Evolutionary conservation across 148 eudicot genomes (phyloP), one percentile per base, ranked within the genome.

Genomic region (Cornus kousa): DNA sequence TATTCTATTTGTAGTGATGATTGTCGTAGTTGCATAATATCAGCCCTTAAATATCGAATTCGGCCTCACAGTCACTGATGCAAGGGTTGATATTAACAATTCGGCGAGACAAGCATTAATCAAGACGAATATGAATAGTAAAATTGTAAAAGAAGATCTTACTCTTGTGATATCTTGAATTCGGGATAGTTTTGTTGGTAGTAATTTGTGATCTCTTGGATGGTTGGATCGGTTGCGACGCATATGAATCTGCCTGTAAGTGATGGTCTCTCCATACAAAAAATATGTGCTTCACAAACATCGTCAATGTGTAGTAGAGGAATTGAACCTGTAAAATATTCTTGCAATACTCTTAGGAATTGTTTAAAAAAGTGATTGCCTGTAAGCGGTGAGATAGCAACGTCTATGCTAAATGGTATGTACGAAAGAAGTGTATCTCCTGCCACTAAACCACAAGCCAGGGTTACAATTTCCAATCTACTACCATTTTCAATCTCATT

Each of bases 261-360:
- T 0, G 84, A 80, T 43, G 75, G 75, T 60, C 74, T 82, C 72
- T 88, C 91, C 37, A 89, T 83, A 76, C 86, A 86, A 67, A 89
- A 90, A 0, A 90, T 77, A 75, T 83, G 88, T 32, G 93, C 93
- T 68, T 82, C 87, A 80, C 70, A 77, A 13, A 82, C 84, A 84
- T 91, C 92, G 40, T 91, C 83, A 59, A 89, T 68, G 72, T 91
- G 92, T 20, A 84, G 20, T 9, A 83, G 23, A 2, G 95, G 95
- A 31, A 86, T 64, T 16, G 85, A 86, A 22, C 87, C 88, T 3
- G 65, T 53, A 23, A 87, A 72, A n/a, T n/a, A n/a, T 24, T 83
- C 86, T 65, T 91, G 89, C 48, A 85, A 12, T 20, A 66, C 59
- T 65, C 70, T 81, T 14, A 91, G 57, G 22, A 13, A 0, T 28